Percentiles rank a stretch among this genome's conserved stretches.
phyloP scores from a whole-genome alignment of 2,329 filamentous ascomycete genomes.

The Stromatinia cepivora region DNA sequence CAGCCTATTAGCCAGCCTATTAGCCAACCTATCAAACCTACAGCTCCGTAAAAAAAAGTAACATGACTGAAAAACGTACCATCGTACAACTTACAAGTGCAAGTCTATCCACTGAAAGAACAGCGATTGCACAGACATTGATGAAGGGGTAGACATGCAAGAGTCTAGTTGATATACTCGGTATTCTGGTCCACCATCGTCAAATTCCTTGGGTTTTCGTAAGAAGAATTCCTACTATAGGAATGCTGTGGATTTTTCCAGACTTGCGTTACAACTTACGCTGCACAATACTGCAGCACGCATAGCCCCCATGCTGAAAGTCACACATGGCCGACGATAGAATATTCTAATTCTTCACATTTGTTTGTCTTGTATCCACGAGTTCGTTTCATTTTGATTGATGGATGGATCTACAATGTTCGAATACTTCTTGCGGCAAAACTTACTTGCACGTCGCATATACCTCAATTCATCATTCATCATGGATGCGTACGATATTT shows the following conservation, averaged over 20 bases:
- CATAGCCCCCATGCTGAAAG: background rate
- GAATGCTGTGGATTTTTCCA: no score
- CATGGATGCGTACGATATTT: background rate
- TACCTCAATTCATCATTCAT: background rate
- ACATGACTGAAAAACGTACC: conserved; percentile 14
- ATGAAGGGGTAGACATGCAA: background rate
- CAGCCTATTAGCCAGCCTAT: background rate
- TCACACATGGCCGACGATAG: background rate
- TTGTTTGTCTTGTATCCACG: background rate
- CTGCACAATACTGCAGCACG: no score
- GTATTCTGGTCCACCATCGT: background rate
- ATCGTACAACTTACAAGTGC: background rate
- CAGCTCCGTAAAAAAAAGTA: background rate
- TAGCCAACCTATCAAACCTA: background rate
- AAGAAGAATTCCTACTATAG: no score
- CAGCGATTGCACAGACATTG: conserved; percentile 21
- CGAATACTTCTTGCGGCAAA: background rate
- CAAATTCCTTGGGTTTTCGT: background rate
- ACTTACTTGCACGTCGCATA: background rate
- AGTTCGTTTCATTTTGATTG: background rate
- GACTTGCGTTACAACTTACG: background rate
- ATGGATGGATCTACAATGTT: background rate
- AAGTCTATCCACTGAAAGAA: background rate
- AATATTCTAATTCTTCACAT: background rate
- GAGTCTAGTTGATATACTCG: background rate